Percentiles rank a stretch among this genome's conserved stretches.
Conservation (phyloP, 1,284 basidiomycete species). For the Fomitiporia mediterranea region DNA sequence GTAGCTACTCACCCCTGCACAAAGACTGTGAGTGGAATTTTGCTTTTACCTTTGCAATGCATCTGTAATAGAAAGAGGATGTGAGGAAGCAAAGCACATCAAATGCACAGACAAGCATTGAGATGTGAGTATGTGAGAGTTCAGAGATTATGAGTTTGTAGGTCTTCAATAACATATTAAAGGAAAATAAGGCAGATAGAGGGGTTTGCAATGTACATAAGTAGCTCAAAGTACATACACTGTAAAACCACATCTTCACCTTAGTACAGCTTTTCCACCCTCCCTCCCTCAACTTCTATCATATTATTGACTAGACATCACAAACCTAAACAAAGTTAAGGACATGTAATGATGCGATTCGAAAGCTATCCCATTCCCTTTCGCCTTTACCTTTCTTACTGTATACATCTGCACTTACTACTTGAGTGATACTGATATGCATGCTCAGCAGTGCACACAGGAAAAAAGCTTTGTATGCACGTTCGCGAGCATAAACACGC, state of each 20-base stretch:
- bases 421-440: not conserved
- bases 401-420: constrained; percentile 3
- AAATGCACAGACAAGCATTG: constrained; percentile 61
- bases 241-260: constrained; percentile 90
- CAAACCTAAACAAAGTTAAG: constrained; percentile 94
- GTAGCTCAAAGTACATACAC: constrained; percentile 78
- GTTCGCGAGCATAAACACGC: not conserved
- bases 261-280: constrained; percentile 82
- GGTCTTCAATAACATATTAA: no score
- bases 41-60: not conserved
- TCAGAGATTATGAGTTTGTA: constrained; percentile 68
- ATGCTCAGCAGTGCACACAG: not conserved
- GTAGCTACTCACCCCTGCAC: no score
- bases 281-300: no score
- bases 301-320: no score
- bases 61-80: no score
- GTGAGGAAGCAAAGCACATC: constrained; percentile 46
- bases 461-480: constrained; percentile 19
- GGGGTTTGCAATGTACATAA: constrained; percentile 80
- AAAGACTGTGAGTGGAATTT: constrained; percentile 81
- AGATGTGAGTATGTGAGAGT: constrained; percentile 61
- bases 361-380: constrained; percentile 9
- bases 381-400: constrained; percentile 10
- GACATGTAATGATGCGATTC: constrained; percentile 52
- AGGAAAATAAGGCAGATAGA: constrained; percentile 62